These are phyloP conservation scores for Phytophthora vignae DNA, from an alignment of 352 stramenopile species.

Conservation along the genomic window DNA sequence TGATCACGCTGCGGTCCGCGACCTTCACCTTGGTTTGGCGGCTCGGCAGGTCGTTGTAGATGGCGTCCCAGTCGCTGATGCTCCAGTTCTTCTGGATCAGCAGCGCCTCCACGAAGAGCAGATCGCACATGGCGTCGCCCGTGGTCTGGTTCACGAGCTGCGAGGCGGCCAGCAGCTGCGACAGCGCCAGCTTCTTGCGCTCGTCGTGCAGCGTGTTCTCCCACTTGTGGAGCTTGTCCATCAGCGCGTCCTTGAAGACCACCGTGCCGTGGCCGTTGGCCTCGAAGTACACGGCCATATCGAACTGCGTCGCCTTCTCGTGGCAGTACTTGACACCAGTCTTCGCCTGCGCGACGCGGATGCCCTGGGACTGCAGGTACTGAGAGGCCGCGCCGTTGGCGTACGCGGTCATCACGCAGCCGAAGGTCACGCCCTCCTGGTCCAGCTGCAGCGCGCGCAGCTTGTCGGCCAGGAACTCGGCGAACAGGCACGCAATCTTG, in stretches of 20 bases:
- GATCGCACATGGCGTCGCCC: constrained; percentile 97
- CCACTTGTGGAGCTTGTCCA: constrained; percentile 86
- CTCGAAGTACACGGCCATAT: constrained; percentile 99
- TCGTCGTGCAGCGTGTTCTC: constrained; percentile 79
- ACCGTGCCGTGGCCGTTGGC: constrained; percentile 99
- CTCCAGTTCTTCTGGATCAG: constrained; percentile 92
- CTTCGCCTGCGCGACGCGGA: constrained; percentile 92
- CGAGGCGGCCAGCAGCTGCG: constrained; percentile 87
- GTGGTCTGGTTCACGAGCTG: constrained; percentile 97
- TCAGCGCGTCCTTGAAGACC: constrained; percentile 93
- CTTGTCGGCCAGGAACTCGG: constrained; percentile 94
- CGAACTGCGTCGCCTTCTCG: constrained; percentile 94
- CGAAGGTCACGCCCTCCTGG: constrained; percentile 89
- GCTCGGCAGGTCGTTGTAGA: constrained; percentile 97
- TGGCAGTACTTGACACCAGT: constrained; percentile 99
- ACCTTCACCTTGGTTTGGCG: constrained; percentile 91
- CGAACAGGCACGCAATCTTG: constrained; percentile 98
- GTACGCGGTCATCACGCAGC: constrained; percentile 99
- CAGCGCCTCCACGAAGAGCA: constrained; percentile 96
- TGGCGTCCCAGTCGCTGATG: constrained; percentile 91
- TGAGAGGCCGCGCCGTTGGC: constrained; percentile 96
- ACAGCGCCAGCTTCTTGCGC: constrained; percentile 83
- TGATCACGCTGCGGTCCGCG: constrained; percentile 67
- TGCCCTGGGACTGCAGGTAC: constrained; percentile 84
- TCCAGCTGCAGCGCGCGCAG: constrained; percentile 77